These are phyloP conservation scores for Colletotrichum cereale DNA, from an alignment of 2,329 filamentous ascomycete genomes.

Conservation along the genomic window DNA sequence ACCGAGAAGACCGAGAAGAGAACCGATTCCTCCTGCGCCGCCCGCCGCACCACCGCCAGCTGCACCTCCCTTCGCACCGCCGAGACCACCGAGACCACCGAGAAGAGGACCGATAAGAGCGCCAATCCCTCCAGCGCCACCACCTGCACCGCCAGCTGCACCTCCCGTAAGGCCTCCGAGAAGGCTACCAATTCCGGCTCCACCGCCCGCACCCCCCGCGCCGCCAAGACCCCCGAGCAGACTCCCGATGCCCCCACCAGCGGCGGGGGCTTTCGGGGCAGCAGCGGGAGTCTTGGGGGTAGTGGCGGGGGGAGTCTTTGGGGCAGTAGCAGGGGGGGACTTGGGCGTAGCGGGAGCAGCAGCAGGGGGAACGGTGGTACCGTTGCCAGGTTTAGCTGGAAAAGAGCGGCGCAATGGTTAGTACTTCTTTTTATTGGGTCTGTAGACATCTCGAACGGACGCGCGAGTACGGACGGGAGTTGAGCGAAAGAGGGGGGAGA, in stretches of 20 bases:
- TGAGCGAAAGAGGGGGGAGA: background rate
- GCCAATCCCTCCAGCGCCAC: background rate
- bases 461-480: slow-evolving; percentile 2
- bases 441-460: background rate
- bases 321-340: background rate
- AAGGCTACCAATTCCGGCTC: slow-evolving; percentile 10
- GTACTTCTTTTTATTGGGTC: slow-evolving; percentile 7
- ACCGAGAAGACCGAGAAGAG: slow-evolving; percentile 4
- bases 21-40: background rate
- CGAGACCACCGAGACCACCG: slow-evolving; percentile 14
- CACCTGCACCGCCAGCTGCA: slow-evolving; percentile 17
- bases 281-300: too few relatives aligned
- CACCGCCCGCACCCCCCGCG: slow-evolving; percentile 15
- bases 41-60: slow-evolving; percentile 2
- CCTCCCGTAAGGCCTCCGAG: slow-evolving; percentile 15
- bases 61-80: slow-evolving; percentile 6
- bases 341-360: slow-evolving; percentile 14
- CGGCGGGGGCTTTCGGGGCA: too few relatives aligned
- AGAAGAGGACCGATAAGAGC: background rate
- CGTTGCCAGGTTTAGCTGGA: slow-evolving; percentile 23
- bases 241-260: slow-evolving; percentile 11
- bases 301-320: background rate
- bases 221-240: slow-evolving; percentile 21
- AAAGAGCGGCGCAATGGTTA: slow-evolving; percentile 14
- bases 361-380: slow-evolving; percentile 14